Conservation (phyloP, 2,329 filamentous ascomycete genomes). For the Diplodia sapinea region DNA sequence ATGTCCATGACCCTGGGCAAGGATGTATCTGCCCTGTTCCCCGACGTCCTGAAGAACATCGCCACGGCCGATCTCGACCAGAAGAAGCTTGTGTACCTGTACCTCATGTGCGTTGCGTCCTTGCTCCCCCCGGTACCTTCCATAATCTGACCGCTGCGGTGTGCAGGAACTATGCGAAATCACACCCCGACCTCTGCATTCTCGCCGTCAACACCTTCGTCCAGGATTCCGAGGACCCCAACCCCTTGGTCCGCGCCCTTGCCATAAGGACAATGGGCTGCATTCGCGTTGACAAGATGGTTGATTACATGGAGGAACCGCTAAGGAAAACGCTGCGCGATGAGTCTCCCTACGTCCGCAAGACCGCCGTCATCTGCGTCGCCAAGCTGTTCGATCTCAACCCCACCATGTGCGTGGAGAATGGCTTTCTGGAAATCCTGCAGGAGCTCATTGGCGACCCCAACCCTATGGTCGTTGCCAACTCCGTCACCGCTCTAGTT, state of each 20-base stretch:
- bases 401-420: constrained; percentile 89
- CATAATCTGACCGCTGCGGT: constrained; percentile 31
- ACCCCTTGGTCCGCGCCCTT: constrained; percentile 90
- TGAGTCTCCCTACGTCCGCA: constrained; percentile 97
- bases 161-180: constrained; percentile 96
- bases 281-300: constrained; percentile 98
- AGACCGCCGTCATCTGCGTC: constrained; percentile 96
- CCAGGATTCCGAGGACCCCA: constrained; percentile 98
- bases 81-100: constrained; percentile 99
- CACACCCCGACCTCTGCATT: constrained; percentile 97
- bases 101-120: constrained; percentile 75
- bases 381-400: constrained; percentile 98
- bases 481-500: constrained; percentile 89
- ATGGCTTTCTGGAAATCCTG: constrained; percentile 90
- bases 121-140: neutral
- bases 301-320: constrained; percentile 99
- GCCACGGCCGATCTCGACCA: constrained; percentile 93
- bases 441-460: constrained; percentile 97
- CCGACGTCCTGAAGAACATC: constrained; percentile 98
- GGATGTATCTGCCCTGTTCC: constrained; percentile 95
- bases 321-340: constrained; percentile 93
- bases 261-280: constrained; percentile 99
- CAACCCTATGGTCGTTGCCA: constrained; percentile 98
- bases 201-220: constrained; percentile 99
- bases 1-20: constrained; percentile 99